These are phyloP conservation scores for Zhuliangozyma blackwelliae DNA, from an alignment of 1,139 yeast species.

Conservation along the genomic window DNA sequence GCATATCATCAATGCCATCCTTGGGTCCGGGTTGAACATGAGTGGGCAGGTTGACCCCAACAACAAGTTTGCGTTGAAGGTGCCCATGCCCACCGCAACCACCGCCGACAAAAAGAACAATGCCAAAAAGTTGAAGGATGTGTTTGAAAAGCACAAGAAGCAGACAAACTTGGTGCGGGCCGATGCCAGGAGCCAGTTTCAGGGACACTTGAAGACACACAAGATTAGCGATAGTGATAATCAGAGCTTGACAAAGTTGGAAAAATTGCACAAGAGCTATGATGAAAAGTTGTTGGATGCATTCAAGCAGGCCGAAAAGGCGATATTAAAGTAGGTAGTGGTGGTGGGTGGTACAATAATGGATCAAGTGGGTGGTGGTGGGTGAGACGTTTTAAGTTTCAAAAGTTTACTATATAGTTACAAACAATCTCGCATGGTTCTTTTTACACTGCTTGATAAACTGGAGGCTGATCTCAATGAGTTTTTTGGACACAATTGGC, in stretches of 20 bases:
- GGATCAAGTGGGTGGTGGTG: no score
- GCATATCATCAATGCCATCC: constrained; percentile 62
- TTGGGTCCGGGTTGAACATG: constrained; percentile 66
- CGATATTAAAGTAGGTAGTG: constrained; percentile 26
- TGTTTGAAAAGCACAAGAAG: constrained; percentile 60
- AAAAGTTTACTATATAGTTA: constrained; percentile 12
- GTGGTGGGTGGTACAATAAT: constrained; percentile 2
- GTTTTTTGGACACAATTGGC: constrained; percentile 22
- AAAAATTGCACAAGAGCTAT: constrained; percentile 63
- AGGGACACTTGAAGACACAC: constrained; percentile 37
- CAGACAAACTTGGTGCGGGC: constrained; percentile 49
- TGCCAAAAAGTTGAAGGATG: constrained; percentile 57
- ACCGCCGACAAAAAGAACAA: constrained; percentile 61
- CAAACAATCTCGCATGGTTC: constrained; percentile 31
- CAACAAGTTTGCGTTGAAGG: constrained; percentile 68
- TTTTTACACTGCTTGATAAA: constrained; percentile 41
- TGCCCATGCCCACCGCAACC: constrained; percentile 73
- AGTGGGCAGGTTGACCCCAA: constrained; percentile 74
- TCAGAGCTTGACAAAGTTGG: constrained; percentile 55
- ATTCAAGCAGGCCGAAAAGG: constrained; percentile 58
- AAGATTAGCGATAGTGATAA: constrained; percentile 55
- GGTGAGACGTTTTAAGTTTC: no score
- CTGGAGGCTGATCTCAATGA: constrained; percentile 29
- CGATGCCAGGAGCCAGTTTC: constrained; percentile 54
- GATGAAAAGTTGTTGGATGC: constrained; percentile 53